Evolutionary conservation across 2,329 filamentous ascomycete species (phyloP).

Genomic region (Monilinia polystroma): DNA sequence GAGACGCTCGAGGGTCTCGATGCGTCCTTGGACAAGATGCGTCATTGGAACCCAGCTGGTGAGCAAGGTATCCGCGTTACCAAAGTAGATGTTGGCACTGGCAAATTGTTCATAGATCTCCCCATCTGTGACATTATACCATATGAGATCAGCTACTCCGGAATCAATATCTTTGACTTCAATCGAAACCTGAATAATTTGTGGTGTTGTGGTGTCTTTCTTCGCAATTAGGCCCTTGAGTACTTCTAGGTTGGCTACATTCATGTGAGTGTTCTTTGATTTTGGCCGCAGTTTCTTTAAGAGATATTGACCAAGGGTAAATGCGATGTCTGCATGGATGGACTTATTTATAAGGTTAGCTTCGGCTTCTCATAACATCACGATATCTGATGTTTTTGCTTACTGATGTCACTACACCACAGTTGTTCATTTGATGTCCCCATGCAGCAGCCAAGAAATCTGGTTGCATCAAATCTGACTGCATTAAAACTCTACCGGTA

Average conservation of each 20-base stretch:
- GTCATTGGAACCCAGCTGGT: no score
- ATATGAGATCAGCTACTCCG: background rate
- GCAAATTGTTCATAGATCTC: no score
- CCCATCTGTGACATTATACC: no score
- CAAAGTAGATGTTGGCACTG: no score
- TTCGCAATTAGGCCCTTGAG: slow-evolving; percentile 40
- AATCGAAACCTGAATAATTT: background rate
- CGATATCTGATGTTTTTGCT: background rate
- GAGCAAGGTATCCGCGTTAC: no score
- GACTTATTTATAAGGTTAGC: slow-evolving; percentile 34
- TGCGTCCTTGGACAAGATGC: no score
- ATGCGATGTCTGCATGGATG: slow-evolving; percentile 58
- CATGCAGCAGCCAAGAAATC: no score
- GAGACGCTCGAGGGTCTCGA: no score
- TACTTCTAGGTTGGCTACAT: slow-evolving; percentile 44
- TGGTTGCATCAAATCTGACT: no score
- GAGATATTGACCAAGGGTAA: slow-evolving; percentile 58
- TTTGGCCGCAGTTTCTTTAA: slow-evolving; percentile 45
- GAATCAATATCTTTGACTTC: slow-evolving; percentile 1
- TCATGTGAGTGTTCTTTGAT: slow-evolving; percentile 38
- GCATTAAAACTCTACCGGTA: no score
- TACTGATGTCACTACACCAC: slow-evolving; percentile 25
- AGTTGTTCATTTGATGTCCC: no score
- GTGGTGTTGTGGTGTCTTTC: slow-evolving; percentile 5
- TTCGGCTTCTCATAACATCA: slow-evolving; percentile 24